Percentiles rank a stretch among this genome's conserved stretches.
phyloP scores from a whole-genome alignment of 139 green algal genomes.

The Medakamo hakoo region DNA sequence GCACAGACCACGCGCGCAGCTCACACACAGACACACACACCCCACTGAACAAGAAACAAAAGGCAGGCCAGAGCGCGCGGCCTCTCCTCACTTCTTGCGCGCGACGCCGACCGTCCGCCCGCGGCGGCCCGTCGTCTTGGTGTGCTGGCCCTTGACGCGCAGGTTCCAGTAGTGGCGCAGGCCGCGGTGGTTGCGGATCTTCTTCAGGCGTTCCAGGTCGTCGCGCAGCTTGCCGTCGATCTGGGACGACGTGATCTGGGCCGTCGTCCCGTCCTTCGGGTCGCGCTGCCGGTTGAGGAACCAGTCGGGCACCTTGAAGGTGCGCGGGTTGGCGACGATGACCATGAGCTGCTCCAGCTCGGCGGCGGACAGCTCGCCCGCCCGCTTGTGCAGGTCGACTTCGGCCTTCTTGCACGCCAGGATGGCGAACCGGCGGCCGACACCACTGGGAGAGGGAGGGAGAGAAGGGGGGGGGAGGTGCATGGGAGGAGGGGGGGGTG shows the following conservation, averaged over 20 bases:
- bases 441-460: too few relatives aligned
- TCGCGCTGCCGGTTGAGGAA: slow-evolving; percentile 98
- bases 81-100: neutral
- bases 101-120: slow-evolving; percentile 65
- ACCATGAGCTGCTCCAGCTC: slow-evolving; percentile 96
- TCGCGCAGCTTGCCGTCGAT: slow-evolving; percentile 90
- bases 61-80: neutral
- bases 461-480: too few relatives aligned
- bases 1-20: too few relatives aligned
- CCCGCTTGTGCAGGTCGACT: slow-evolving; percentile 84
- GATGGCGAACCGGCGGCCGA: slow-evolving; percentile 92
- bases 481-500: too few relatives aligned
- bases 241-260: slow-evolving; percentile 56
- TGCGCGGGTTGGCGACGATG: slow-evolving; percentile 90
- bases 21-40: neutral
- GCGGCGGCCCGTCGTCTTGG: slow-evolving; percentile 93
- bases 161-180: slow-evolving; percentile 98
- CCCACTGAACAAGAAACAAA: neutral
- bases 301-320: slow-evolving; percentile 99
- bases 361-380: slow-evolving; percentile 83
- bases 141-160: slow-evolving; percentile 95
- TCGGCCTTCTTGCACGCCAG: slow-evolving; percentile 98
- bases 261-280: slow-evolving; percentile 82
- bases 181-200: slow-evolving; percentile 94
- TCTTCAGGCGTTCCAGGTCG: slow-evolving; percentile 98